These are phyloP conservation scores for Fraxinus americana DNA, from an alignment of 257 asterid species.

Conservation along the genomic window DNA sequence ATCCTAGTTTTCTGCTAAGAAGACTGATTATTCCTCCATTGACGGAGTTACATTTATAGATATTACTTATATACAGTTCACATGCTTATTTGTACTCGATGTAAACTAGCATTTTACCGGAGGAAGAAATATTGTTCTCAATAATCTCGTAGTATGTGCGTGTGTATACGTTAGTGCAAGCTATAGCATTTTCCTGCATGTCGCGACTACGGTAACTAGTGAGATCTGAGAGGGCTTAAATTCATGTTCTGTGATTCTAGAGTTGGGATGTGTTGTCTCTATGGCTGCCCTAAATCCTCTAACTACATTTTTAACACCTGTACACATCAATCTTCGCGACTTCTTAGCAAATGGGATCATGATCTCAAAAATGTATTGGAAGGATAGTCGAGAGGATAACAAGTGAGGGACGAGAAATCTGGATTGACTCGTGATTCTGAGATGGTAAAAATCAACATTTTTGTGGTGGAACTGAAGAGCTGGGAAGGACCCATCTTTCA, in stretches of 20 bases:
- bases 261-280: background rate
- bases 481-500: background rate
- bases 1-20: background rate
- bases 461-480: background rate
- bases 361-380: no score
- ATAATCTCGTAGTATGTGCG: background rate
- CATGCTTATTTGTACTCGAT: background rate
- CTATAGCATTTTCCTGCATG: background rate
- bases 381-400: background rate
- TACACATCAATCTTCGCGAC: background rate
- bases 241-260: background rate
- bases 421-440: background rate
- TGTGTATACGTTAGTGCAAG: background rate
- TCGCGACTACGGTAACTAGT: background rate
- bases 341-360: no score
- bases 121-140: background rate
- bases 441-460: background rate
- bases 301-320: no score
- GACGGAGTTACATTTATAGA: background rate
- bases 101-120: background rate
- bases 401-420: background rate
- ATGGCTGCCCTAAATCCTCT: no score
- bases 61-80: background rate
- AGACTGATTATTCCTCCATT: background rate
- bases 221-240: background rate